Evolutionary conservation across 768 basidiomycete species (phyloP).

Genomic region (Termitomyces sp.): DNA sequence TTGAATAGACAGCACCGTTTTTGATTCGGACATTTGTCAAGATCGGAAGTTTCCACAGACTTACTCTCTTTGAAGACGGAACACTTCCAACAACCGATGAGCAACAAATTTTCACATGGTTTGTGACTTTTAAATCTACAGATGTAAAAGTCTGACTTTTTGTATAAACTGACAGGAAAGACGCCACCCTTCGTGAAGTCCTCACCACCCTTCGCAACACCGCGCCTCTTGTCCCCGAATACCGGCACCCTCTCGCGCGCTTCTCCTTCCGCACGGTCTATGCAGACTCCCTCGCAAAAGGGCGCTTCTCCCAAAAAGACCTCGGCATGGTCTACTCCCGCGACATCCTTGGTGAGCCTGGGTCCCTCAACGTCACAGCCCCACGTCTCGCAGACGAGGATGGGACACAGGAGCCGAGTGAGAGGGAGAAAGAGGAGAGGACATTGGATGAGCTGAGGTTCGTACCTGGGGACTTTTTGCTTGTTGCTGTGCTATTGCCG

Average conservation of each 20-base stretch:
- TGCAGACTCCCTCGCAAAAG: slow-evolving; percentile 67
- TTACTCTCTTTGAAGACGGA: slow-evolving; percentile 72
- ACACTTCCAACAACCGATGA: slow-evolving; percentile 74
- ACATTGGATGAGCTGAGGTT: slow-evolving; percentile 78
- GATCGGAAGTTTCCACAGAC: slow-evolving; percentile 71
- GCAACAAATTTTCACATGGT: slow-evolving; percentile 82
- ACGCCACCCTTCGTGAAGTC: slow-evolving; percentile 75
- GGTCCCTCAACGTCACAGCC: slow-evolving; percentile 49
- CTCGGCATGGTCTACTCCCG: slow-evolving; percentile 79
- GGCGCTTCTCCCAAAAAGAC: slow-evolving; percentile 70
- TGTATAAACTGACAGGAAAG: slow-evolving; percentile 52
- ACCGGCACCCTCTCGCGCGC: slow-evolving; percentile 75
- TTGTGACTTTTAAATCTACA: slow-evolving; percentile 8
- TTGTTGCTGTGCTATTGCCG: slow-evolving; percentile 69
- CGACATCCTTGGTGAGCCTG: slow-evolving; percentile 80
- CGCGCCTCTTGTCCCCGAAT: slow-evolving; percentile 62
- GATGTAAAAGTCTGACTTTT: not conserved
- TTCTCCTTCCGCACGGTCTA: slow-evolving; percentile 79
- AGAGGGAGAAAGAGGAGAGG: slow-evolving; percentile 55
- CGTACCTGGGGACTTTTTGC: slow-evolving; percentile 75
- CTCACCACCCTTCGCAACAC: slow-evolving; percentile 70
- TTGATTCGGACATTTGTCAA: slow-evolving; percentile 80
- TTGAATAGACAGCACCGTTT: slow-evolving; percentile 68
- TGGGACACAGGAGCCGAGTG: slow-evolving; percentile 23
- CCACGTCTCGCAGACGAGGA: slow-evolving; percentile 54